Percentiles rank a stretch among this genome's conserved stretches.
Conservation (phyloP, 2,329 filamentous ascomycete species). For the Aspergillus ochraceus region DNA sequence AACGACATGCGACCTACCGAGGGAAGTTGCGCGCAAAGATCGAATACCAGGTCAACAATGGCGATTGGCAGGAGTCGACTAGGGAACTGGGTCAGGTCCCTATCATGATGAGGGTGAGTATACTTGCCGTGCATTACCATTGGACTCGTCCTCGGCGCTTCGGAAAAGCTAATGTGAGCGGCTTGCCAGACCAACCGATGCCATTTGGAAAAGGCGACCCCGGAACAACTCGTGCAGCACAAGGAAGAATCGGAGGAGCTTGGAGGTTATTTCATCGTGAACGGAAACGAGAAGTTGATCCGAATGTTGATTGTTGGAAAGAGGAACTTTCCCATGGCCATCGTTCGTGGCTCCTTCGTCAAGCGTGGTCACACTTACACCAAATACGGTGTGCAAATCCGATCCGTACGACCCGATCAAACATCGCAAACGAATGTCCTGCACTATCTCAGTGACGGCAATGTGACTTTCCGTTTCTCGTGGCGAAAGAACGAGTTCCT, state of each 20-base stretch:
- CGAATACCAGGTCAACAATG: constrained; percentile 84
- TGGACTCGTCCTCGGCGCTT: not conserved
- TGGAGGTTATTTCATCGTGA: constrained; percentile 95
- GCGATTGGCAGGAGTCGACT: constrained; percentile 76
- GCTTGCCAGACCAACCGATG: constrained; percentile 73
- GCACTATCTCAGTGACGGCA: constrained; percentile 93
- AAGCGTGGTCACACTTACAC: constrained; percentile 87
- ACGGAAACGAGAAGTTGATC: constrained; percentile 95
- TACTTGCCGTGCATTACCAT: not conserved
- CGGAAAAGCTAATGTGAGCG: constrained; percentile 3
- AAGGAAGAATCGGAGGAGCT: constrained; percentile 97
- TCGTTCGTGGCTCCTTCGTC: constrained; percentile 84
- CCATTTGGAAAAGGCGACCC: constrained; percentile 82
- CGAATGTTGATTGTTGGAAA: constrained; percentile 87
- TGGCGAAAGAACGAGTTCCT: constrained; percentile 98
- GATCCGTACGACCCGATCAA: constrained; percentile 93
- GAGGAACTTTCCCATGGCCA: constrained; percentile 93
- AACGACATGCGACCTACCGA: constrained; percentile 87
- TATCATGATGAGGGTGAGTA: constrained; percentile 81
- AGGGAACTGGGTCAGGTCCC: constrained; percentile 87
- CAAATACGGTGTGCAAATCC: constrained; percentile 83
- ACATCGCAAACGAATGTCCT: constrained; percentile 96
- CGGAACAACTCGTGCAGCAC: constrained; percentile 74
- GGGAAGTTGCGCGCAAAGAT: constrained; percentile 81
- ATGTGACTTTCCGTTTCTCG: constrained; percentile 94